Percentiles rank a stretch among this genome's conserved stretches.
These are phyloP conservation scores for Cocos nucifera DNA, from an alignment of 176 grass and related monocot genomes.

Conservation along the genomic window DNA sequence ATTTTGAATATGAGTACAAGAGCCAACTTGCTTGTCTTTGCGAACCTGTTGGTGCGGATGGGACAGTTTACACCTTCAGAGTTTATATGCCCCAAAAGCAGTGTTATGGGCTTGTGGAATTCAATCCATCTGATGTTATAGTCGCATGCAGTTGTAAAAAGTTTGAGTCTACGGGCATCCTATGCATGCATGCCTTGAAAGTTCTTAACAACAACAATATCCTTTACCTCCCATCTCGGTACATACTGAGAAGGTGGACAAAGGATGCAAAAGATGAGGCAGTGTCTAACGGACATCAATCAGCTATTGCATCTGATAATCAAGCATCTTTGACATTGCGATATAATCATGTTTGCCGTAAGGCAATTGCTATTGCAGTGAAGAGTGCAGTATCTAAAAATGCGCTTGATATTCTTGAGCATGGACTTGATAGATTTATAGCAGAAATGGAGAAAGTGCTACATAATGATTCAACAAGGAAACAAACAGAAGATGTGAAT, in stretches of 20 bases:
- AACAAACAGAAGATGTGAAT: conserved; percentile 14
- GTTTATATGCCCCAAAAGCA: conserved; percentile 35
- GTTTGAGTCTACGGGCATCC: conserved; percentile 36
- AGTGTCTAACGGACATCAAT: background rate
- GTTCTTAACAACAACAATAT: conserved; percentile 54
- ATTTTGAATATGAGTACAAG: conserved; percentile 44
- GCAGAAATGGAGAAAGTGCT: conserved; percentile 33
- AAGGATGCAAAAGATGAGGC: conserved; percentile 31
- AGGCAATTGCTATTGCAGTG: conserved; percentile 22
- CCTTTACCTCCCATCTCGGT: conserved; percentile 25
- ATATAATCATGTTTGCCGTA: conserved; percentile 24
- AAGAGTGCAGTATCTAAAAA: conserved; percentile 29
- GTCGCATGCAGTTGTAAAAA: conserved; percentile 46
- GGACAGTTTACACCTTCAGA: conserved; percentile 24
- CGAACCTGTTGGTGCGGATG: conserved; percentile 25
- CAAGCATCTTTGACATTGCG: conserved; percentile 9
- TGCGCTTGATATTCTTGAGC: conserved; percentile 27
- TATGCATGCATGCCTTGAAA: conserved; percentile 45
- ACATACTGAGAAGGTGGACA: conserved; percentile 30
- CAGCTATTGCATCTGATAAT: background rate
- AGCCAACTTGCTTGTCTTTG: conserved; percentile 42
- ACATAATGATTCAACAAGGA: conserved; percentile 14
- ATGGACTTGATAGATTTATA: conserved; percentile 32
- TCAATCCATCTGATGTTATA: conserved; percentile 16
- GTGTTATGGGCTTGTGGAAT: conserved; percentile 21